Conservation (phyloP, 2,329 filamentous ascomycete species). For the Penicillium sp. region DNA sequence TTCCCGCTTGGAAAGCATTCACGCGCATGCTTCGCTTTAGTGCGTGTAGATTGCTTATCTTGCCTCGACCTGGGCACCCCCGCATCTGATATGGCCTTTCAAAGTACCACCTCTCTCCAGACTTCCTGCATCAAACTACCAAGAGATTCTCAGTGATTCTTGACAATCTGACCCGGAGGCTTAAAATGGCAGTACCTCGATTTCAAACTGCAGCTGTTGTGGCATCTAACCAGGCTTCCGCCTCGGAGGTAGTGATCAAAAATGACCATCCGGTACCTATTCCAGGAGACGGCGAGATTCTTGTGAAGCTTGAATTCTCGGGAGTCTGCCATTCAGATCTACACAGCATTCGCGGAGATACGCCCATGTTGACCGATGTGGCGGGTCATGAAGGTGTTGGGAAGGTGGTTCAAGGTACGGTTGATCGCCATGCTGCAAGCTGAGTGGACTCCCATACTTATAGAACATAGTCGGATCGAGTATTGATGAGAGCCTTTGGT, state of each 20-base stretch:
- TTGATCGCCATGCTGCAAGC: neutral
- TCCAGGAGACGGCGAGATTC: slow-evolving; percentile 44
- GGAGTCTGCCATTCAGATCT: slow-evolving; percentile 53
- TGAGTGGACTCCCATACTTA: neutral
- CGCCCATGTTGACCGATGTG: slow-evolving; percentile 48
- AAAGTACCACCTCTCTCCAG: too few species aligned
- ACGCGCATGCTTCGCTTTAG: neutral
- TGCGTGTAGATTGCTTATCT: neutral
- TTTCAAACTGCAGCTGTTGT: slow-evolving; percentile 36
- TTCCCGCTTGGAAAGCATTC: slow-evolving; percentile 3
- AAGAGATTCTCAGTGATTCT: neutral
- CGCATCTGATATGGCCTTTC: too few species aligned
- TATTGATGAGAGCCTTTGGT: slow-evolving; percentile 30
- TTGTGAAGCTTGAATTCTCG: slow-evolving; percentile 51
- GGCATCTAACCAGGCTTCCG: slow-evolving; percentile 22
- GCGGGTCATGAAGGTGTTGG: slow-evolving; percentile 53
- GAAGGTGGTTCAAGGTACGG: slow-evolving; percentile 38
- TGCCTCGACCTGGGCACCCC: neutral
- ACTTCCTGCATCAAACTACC: neutral
- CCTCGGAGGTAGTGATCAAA: slow-evolving; percentile 27
- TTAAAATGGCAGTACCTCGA: slow-evolving; percentile 22
- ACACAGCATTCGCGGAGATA: slow-evolving; percentile 46
- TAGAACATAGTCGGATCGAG: slow-evolving; percentile 27
- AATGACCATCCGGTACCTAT: slow-evolving; percentile 36
- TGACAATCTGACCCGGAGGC: neutral